These are phyloP conservation scores for Backusella tarrabulga DNA, from an alignment of 192 early-diverging fungal species.

Conservation along the genomic window DNA sequence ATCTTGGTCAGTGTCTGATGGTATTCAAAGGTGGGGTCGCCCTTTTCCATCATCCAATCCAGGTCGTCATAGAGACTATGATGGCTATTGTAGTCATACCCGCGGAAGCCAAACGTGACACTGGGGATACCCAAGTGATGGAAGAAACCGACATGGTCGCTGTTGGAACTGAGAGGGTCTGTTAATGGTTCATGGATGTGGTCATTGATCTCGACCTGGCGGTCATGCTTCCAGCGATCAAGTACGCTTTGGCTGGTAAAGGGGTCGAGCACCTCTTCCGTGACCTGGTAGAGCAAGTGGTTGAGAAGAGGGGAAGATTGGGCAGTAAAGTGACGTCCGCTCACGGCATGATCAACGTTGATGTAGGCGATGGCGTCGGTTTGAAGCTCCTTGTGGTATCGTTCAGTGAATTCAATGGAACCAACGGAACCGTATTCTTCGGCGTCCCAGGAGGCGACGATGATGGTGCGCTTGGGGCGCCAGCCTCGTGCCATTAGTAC, in stretches of 20 bases:
- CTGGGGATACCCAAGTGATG: constrained; percentile 57
- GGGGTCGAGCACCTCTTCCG: constrained; percentile 46
- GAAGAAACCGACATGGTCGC: constrained; percentile 55
- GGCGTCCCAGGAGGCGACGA: constrained; percentile 65
- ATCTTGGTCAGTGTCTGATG: constrained; percentile 46
- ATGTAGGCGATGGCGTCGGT: constrained; percentile 51
- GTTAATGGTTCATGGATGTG: background rate
- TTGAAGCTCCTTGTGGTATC: constrained; percentile 50
- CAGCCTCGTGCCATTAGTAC: constrained; percentile 53
- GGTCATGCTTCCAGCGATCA: constrained; percentile 38
- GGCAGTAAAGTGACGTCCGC: constrained; percentile 44
- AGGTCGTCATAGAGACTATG: constrained; percentile 59
- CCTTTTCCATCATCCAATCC: constrained; percentile 41
- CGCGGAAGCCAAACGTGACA: constrained; percentile 49
- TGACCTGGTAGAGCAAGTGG: constrained; percentile 44
- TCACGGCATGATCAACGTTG: constrained; percentile 57
- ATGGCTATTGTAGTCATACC: constrained; percentile 38
- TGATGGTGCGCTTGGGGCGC: constrained; percentile 59
- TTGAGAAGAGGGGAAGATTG: constrained; percentile 47
- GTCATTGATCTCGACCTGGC: background rate
- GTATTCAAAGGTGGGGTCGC: constrained; percentile 48
- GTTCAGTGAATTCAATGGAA: constrained; percentile 68
- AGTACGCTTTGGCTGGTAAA: constrained; percentile 42
- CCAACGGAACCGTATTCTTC: constrained; percentile 64
- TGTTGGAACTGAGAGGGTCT: constrained; percentile 28